Evolutionary conservation across 768 basidiomycete genomes (phyloP).

Genomic region (Phanerochaete carnosa): DNA sequence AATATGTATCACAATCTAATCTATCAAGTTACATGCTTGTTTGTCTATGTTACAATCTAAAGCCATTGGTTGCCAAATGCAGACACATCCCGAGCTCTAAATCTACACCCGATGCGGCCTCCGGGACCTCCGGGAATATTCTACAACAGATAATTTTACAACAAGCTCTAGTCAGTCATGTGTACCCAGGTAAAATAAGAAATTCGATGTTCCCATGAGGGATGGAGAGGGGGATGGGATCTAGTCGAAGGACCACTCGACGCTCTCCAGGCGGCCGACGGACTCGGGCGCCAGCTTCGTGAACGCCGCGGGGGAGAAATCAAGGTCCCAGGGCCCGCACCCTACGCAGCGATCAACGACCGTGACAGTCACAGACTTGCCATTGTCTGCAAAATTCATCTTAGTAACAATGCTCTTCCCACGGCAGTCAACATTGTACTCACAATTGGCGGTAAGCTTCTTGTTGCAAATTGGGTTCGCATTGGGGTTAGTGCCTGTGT

Average conservation of each 20-base stretch:
- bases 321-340: constrained; percentile 51
- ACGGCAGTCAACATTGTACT: constrained; percentile 18
- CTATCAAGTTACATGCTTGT: background rate
- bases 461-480: constrained; percentile 67
- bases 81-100: background rate
- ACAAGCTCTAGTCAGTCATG: background rate
- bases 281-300: constrained; percentile 35
- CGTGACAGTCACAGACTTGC: constrained; percentile 44
- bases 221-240: background rate
- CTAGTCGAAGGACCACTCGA: constrained; percentile 50
- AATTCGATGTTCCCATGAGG: background rate
- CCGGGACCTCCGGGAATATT: background rate
- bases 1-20: background rate
- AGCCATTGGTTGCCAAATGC: background rate
- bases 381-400: constrained; percentile 39
- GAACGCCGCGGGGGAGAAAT: constrained; percentile 65
- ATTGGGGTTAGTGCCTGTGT: constrained; percentile 62
- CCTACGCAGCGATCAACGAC: constrained; percentile 63
- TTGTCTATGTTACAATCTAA: constrained; percentile 8
- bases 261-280: constrained; percentile 47
- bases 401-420: background rate
- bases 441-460: constrained; percentile 45
- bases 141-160: background rate
- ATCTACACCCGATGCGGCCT: background rate
- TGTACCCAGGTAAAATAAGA: background rate